A percentile compares a stretch with the other conserved stretches of the same genome.
Evolutionary conservation across 257 asterid genomes (phyloP).

Genomic region (Ilex asprella): DNA sequence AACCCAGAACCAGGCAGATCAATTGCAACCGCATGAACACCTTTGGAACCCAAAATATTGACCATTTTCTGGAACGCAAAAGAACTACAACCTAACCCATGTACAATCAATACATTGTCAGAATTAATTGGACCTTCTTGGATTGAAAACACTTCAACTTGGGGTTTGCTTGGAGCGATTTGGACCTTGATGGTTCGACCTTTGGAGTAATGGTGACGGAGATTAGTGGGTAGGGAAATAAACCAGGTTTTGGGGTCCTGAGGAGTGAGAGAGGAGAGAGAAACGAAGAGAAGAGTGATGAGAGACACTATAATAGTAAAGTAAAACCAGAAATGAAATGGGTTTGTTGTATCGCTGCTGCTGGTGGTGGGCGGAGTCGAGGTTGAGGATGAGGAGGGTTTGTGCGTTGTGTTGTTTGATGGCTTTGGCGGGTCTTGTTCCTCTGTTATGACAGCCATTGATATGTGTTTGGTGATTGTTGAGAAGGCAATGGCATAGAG

Average conservation of each 20-base stretch:
- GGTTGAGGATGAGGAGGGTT: slow-evolving; percentile 25
- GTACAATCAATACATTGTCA: slow-evolving; percentile 56
- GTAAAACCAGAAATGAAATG: slow-evolving; percentile 81
- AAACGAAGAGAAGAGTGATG: slow-evolving; percentile 36
- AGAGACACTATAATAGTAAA: slow-evolving; percentile 52
- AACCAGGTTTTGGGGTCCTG: slow-evolving; percentile 81
- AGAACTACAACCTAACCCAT: slow-evolving; percentile 79
- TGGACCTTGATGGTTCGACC: slow-evolving; percentile 80
- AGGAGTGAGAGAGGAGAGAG: slow-evolving; percentile 47
- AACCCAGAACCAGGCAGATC: slow-evolving; percentile 96
- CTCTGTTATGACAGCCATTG: slow-evolving; percentile 70
- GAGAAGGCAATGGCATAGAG: no score
- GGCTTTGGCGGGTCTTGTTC: slow-evolving; percentile 41
- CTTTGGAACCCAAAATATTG: slow-evolving; percentile 34
- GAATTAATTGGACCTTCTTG: slow-evolving; percentile 56
- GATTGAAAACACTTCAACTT: slow-evolving; percentile 64
- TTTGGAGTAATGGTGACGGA: slow-evolving; percentile 62
- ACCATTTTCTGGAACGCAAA: slow-evolving; percentile 52
- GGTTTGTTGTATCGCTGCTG: slow-evolving; percentile 30
- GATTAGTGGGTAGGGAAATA: slow-evolving; percentile 51
- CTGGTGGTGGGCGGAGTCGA: slow-evolving; percentile 22
- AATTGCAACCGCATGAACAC: slow-evolving; percentile 60
- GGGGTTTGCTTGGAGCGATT: slow-evolving; percentile 52
- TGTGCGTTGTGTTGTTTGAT: slow-evolving; percentile 27
- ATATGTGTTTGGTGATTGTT: background rate